Evolutionary conservation across 2,329 filamentous ascomycete genomes (phyloP).

Genomic region (Exophiala sp.): DNA sequence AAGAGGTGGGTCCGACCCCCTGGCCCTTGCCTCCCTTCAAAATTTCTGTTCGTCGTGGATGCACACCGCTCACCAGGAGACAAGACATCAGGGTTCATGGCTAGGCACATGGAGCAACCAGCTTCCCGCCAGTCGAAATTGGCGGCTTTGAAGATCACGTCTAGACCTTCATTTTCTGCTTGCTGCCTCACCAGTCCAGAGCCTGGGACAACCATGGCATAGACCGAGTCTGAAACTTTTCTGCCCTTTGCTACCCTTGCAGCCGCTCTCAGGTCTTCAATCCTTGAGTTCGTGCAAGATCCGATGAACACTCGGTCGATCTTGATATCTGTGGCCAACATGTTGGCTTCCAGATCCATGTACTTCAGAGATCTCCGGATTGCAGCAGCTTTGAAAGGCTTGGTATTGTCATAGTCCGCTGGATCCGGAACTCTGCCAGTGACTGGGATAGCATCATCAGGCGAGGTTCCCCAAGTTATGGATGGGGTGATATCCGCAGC

Average conservation of each 20-base stretch:
- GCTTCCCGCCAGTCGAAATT: conserved; percentile 98
- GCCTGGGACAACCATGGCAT: conserved; percentile 92
- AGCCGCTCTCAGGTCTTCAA: conserved; percentile 87
- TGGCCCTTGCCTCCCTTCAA: conserved; percentile 91
- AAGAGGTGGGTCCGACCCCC: conserved; percentile 88
- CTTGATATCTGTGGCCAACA: conserved; percentile 79
- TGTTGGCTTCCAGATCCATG: conserved; percentile 86
- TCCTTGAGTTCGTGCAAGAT: conserved; percentile 93
- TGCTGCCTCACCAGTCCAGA: conserved; percentile 90
- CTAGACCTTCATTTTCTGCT: conserved; percentile 84
- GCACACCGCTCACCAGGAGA: conserved; percentile 90
- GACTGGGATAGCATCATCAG: conserved; percentile 92
- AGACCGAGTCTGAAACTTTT: conserved; percentile 81
- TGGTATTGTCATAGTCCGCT: conserved; percentile 73
- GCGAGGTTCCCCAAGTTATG: conserved; percentile 93
- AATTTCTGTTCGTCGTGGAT: conserved; percentile 89
- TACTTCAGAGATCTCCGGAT: conserved; percentile 83
- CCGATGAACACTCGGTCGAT: conserved; percentile 98
- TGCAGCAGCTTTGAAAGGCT: conserved; percentile 64
- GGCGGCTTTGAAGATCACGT: conserved; percentile 86
- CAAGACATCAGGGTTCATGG: conserved; percentile 98
- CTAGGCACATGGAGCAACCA: conserved; percentile 97
- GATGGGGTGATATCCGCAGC: conserved; percentile 90
- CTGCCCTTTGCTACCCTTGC: conserved; percentile 80
- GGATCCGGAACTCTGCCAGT: conserved; percentile 83